Evolutionary conservation across 495 filamentous ascomycete species (phyloP), one percentile per base, ranked within the genome.

Genomic region (Amniculicola lignicola): DNA sequence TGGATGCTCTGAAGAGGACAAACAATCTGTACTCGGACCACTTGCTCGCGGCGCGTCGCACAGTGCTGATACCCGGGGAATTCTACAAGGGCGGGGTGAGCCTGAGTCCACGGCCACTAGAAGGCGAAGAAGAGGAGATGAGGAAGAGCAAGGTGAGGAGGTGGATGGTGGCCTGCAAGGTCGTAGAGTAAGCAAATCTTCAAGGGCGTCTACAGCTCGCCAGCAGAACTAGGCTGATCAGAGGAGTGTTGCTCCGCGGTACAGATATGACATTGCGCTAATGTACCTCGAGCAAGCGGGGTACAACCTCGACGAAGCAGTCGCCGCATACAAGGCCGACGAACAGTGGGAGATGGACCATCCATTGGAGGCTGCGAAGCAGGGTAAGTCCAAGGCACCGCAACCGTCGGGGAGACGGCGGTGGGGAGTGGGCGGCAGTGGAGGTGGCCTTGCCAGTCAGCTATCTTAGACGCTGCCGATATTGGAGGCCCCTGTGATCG

Each of bases 81-180:
- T 81, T 74, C 65, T 87, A 86, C 68, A 78, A 77, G 54, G 82
- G 77, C 2, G 80, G 79, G 18, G 73, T 82, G 4, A 82, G 78
- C 51, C 68, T 89, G 9, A 86, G 82, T 14, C 81, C 85, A 1
- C 68, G 77, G 5, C 86, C 85, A 0, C 64, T 83, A 6, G 86
- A 86, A 36, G 81, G 82, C 22, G 85, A 87, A 48, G 85, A 83
- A 25, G 83, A 87, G 61, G 83, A 85, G 62, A 72, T 73, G 22
- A 76, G 80, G 33, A 87, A 85, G 67, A 72, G 71, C 11, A 83
- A 82, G 61, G 75, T 89, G 28, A 76, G 87, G 35, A 73, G 81
- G 48, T 90, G 77, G 75, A 87, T 87, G 86, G 77, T 87, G 12
- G 73, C 74, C 1, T 84, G 79, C 66, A 88, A 88, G 62, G 83